Base-by-base conservation (phyloP, 495 filamentous ascomycete genomes). In the Lophiostoma macrostomum region DNA sequence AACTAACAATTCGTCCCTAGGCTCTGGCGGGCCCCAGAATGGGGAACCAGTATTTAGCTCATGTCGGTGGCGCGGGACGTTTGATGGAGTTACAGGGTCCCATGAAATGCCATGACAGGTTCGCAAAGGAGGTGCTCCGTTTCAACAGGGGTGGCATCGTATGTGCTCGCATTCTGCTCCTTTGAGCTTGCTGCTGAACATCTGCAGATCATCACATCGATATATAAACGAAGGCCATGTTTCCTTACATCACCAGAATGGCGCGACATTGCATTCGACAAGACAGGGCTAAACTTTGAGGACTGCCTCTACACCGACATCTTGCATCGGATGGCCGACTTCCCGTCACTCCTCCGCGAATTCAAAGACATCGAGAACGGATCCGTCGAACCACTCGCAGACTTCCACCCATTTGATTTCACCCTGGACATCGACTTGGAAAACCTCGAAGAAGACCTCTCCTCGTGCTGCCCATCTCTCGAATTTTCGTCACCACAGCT, bases 71-170 rank as follows among this genome's bases (percentile, higher is more conserved):
- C 11, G 56, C 56, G 6, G 48, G 49, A 34, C 48, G 49, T 23
- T 32, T 59, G 14, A 47, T 59, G 43, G 48, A 59, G 19, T 36
- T 53, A 6, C 48, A 53, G 32, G 56, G 56, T 3, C 32, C 56
- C 8, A 16, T 18, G 1, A 45, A 48, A 8, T 59, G 34, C 23
- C 56, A 48, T 32, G 49, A 59, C 14, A 18, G 31, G 7, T 59
- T 59, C 20, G 41, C 49, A 1, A 59, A 43, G 49, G 48, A 53
- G 12, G 38, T 59, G 3, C 30, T 59, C 13, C 28, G 40, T 5
- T 59, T 59, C 42, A 59, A 42, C 18, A 10, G 56, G 10, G 56
- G 56, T 29, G 41, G 48, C 3, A 53, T 59, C 13, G 56, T 59
- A 29, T 41, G 56, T 12, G 29, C 22, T 23, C 20, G 4, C 14